Base-by-base conservation (phyloP, 2,329 filamentous ascomycete genomes). In the Domatiomyces catenatus region DNA sequence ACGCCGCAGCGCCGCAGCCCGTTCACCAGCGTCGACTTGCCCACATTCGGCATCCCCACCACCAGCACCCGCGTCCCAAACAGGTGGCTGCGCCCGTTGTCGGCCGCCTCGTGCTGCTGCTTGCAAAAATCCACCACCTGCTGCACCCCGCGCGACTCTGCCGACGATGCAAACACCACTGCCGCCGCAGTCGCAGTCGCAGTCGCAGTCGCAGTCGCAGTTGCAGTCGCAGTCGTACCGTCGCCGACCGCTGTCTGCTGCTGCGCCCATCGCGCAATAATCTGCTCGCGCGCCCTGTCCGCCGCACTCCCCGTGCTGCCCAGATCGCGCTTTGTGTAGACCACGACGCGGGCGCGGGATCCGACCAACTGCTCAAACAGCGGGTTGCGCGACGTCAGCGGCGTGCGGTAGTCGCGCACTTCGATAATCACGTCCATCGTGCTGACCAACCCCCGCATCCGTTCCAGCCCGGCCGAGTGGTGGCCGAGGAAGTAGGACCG, bases 41-140 rank as follows among this genome's bases (percentile, higher is more conserved):
- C 92, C 0, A 94, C 86, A 63, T 98, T 98, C 36, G 92, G 92
- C 89, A 98, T 95, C 50, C 92, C 92, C 12, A 96, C 89, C 0
- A 96, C 79, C 65, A 98, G 77, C 51, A 88, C 78, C 47, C 88
- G 79, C 58, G 87, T 76, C n/a, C 88, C 89, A 6, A 85, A 81
- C n/a, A 96, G 69, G 19, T 77, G 77, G 20, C 50, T 57, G 59
- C 80, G 72, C 26, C 50, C 42, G 61, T 24, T 18, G 28, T 49
- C 42, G 46, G 50, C 47, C 8, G 39, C 17, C 18, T 17, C 20
- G 43, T 26, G 20, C 43, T 42, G 22, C n/a, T 65, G 60, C 17
- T 58, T 50, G 51, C 59, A 60, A 48, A 67, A 52, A 51, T 65
- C 59, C 55, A 59, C 32, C 10, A 39, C 32, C 32, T 15, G 32